Conservation (phyloP, 2,329 filamentous ascomycete species). For the Cryphonectria radicalis region DNA sequence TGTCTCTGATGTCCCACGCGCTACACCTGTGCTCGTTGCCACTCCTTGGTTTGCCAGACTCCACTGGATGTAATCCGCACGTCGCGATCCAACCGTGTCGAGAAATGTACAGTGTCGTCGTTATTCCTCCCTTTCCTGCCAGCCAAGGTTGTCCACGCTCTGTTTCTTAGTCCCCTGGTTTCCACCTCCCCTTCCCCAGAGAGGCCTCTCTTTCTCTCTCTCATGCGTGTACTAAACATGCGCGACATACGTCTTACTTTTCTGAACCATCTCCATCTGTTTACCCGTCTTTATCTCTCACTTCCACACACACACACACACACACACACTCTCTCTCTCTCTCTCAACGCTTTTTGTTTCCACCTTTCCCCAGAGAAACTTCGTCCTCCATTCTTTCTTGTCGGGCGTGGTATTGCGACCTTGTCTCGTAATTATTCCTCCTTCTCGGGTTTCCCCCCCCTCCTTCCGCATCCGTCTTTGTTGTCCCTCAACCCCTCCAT, state of each 20-base stretch:
- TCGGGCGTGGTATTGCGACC: constrained; percentile 28
- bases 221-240: constrained; percentile 21
- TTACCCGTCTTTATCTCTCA: constrained; percentile 22
- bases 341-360: not conserved
- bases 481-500: not conserved
- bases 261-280: constrained; percentile 27
- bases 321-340: no score
- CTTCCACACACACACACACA: constrained; percentile 8
- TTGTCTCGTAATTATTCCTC: constrained; percentile 26
- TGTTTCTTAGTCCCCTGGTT: constrained; percentile 19
- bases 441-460: not conserved
- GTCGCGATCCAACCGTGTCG: constrained; percentile 27
- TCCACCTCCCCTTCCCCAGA: constrained; percentile 7
- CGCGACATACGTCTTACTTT: constrained; percentile 32
- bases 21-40: constrained; percentile 24
- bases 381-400: not conserved
- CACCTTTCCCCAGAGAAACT: not conserved
- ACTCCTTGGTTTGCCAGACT: constrained; percentile 24
- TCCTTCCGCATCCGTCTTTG: not conserved
- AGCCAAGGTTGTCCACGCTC: constrained; percentile 8
- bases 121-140: not conserved
- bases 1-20: constrained; percentile 26
- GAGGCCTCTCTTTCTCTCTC: not conserved
- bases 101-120: constrained; percentile 28
- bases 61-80: constrained; percentile 25